Base-by-base conservation (phyloP, 768 basidiomycete genomes). In the Auricularia cornea region DNA sequence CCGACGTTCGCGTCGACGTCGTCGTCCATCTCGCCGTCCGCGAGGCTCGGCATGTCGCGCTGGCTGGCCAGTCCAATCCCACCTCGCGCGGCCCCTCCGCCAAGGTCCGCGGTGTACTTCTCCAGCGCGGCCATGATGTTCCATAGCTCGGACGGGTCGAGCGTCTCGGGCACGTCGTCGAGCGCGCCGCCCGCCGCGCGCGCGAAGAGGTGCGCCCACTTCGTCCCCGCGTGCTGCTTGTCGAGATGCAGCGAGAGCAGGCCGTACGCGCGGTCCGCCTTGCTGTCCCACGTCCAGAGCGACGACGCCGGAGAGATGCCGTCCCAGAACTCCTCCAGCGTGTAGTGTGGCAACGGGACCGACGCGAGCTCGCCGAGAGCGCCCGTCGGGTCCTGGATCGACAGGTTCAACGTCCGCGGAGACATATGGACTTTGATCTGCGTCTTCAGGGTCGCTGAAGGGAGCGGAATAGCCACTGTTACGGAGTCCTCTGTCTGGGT, bases 261-360 rank as follows among this genome's bases (percentile, higher is more conserved):
- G 2, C 90, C 90, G 68, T 66, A 69, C 2, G 67, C 62, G 26
- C 61, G 20, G 59, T 60, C 41, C 83, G 80, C 80, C 59, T 86
- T 85, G 20, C 85, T 81, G 68, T 97, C 94, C 84, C 89, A 96
- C 3, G 92, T 95, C 94, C 94, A 99, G 69, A 91, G 85, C 70
- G 91, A 90, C n/a, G 88, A 81, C 2, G 86, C 82, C 1, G 89
- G 76, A 60, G 84, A 83, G 66, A 99, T 88, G 11, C 77, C 75
- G 66, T 85, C 93, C 96, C 95, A 99, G 2, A 93, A 78, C 29
- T 78, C 75, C 69, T 85, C 84, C 32, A 80, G 76, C 0, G 83
- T 81, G 72, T 87, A 89, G 41, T 73, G 80, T 14, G 90, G 90
- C 48, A 84, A 74, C 32, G 61, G 66, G 16, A 67, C 76, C 71